Evolutionary conservation across 805 yeast species (phyloP).

Genomic region (Candida manassasensis): DNA sequence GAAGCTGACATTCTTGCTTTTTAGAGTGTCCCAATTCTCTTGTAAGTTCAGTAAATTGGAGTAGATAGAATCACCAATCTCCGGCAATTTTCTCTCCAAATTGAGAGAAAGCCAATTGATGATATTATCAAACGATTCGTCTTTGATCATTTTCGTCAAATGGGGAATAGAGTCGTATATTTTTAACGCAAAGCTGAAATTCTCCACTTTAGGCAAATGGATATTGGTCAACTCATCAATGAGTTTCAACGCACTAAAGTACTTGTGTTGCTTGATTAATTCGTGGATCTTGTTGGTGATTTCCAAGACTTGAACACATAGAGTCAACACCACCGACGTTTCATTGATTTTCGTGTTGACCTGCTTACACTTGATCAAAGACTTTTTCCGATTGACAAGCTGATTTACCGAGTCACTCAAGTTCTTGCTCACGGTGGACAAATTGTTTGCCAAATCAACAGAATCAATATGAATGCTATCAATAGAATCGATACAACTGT

Average conservation of each 20-base stretch:
- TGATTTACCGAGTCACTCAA: conserved; percentile 63
- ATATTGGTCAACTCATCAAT: conserved; percentile 68
- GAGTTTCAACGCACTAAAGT: conserved; percentile 81
- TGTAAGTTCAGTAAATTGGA: conserved; percentile 54
- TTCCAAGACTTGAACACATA: conserved; percentile 78
- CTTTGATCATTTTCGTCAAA: conserved; percentile 65
- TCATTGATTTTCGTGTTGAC: conserved; percentile 65
- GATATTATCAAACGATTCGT: conserved; percentile 64
- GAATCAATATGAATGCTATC: conserved; percentile 57
- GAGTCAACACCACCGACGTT: conserved; percentile 61
- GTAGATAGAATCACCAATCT: conserved; percentile 55
- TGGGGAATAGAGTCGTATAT: conserved; percentile 75
- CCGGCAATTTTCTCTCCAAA: conserved; percentile 55
- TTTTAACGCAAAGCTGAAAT: conserved; percentile 69
- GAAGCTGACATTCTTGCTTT: conserved; percentile 36
- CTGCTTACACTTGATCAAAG: conserved; percentile 56
- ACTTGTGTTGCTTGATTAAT: conserved; percentile 65
- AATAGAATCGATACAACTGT: conserved; percentile 57
- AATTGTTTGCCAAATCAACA: conserved; percentile 48
- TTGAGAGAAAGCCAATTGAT: conserved; percentile 59
- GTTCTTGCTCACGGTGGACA: conserved; percentile 51
- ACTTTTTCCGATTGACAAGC: conserved; percentile 58
- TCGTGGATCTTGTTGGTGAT: conserved; percentile 83
- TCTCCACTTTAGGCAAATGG: conserved; percentile 65
- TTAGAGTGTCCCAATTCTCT: conserved; percentile 52